Base-by-base conservation (phyloP, 805 yeast genomes). In the Isabelozyma rhagii region DNA sequence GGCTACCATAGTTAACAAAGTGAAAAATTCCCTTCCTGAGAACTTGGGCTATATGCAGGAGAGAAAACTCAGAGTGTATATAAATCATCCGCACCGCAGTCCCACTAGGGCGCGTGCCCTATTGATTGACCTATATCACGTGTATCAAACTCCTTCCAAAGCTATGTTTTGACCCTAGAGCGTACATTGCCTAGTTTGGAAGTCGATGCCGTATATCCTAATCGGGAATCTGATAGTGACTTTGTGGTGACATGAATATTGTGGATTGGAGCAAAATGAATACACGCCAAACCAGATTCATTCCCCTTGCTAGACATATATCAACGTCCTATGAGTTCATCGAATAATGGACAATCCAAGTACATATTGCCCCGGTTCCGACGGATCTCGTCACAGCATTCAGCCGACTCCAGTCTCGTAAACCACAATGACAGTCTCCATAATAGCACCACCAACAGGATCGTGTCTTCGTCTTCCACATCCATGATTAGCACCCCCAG, bases 401-500 rank as follows among this genome's bases (percentile, higher is more conserved):
- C 54, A 29, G 28, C 25, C 28, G 52, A 46, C 41, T 53, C 53
- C 25, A 54, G 57, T 27, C 47, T 50, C 14, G 45, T 54, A 25
- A 55, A 57, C 31, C 53, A 56, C 2, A 54, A 54, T 49, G 60
- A 57, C 29, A 48, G 59, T 10, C 45, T 52, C 48, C 31, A 46
- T 14, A 44, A 52, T 42, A 41, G 41, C 48, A 69, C 66, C 39
- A 43, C 39, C 8, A 10, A 5, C 8, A 57, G 77, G 21, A 68
- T 74, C 1, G 62, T 70, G 11, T 63, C 69, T 44, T 68, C 74
- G 11, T 63, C 74, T 3, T 71, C 76, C 7, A 58, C 69, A 2
- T 69, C 75, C 6, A 64, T 71, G 53, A 59, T 73, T 41, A 67
- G 75, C 51, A 71, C 77, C 0, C 78, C 77, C 27, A 72, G 77